These are phyloP conservation scores for Physaria fendleri DNA, from an alignment of 345 rosid genomes.

Conservation along the genomic window DNA sequence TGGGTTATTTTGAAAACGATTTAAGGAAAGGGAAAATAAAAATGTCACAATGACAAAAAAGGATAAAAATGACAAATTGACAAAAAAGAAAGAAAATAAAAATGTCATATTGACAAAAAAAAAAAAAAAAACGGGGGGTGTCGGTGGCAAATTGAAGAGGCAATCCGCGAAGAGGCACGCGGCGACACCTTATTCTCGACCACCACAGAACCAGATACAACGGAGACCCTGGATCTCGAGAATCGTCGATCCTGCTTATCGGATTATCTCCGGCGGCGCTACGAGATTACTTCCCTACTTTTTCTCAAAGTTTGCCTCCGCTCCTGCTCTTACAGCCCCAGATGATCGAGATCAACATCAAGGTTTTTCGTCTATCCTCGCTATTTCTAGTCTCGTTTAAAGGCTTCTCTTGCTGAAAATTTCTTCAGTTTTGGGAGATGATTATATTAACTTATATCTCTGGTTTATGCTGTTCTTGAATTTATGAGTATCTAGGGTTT, in stretches of 20 bases:
- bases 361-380: conserved; percentile 27
- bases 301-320: conserved; percentile 40
- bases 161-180: conserved; percentile 35
- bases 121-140: conserved; percentile 47
- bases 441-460: background rate
- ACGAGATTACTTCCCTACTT: conserved; percentile 55
- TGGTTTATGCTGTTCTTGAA: background rate
- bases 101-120: too few species aligned
- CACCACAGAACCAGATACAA: conserved; percentile 36
- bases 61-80: too few species aligned
- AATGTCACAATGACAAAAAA: too few species aligned
- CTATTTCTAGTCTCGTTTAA: background rate
- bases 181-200: conserved; percentile 59
- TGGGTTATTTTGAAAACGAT: too few species aligned
- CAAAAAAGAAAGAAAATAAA: too few species aligned
- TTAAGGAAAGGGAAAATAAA: too few species aligned
- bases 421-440: background rate
- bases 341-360: conserved; percentile 21
- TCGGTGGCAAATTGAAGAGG: conserved; percentile 60
- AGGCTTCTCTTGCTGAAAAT: background rate
- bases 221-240: conserved; percentile 60
- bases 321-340: conserved; percentile 35
- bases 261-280: conserved; percentile 64
- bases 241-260: conserved; percentile 80
- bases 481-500: conserved; percentile 22